These are phyloP conservation scores for Ensete ventricosum DNA, from an alignment of 176 grass and related monocot genomes.

Conservation along the genomic window DNA sequence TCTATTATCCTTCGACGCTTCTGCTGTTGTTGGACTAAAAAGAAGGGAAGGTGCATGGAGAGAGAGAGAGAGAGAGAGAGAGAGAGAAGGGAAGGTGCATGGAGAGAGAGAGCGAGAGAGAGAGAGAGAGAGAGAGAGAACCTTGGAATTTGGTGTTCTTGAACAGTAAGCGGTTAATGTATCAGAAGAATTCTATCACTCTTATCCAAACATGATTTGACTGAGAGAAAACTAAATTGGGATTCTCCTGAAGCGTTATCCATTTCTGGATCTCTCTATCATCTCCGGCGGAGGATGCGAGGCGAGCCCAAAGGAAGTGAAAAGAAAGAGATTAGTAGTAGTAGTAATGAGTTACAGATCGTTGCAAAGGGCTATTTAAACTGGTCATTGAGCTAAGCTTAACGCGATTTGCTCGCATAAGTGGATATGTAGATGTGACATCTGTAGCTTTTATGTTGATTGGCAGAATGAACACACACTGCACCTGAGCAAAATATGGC, in stretches of 20 bases:
- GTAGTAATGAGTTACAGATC: background rate
- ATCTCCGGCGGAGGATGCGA: background rate
- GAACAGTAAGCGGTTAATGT: too few species aligned
- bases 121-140: too few species aligned
- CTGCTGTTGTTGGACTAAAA: background rate
- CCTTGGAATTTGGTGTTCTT: too few species aligned
- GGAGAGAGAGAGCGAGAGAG: too few species aligned
- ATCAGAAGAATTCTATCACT: too few species aligned
- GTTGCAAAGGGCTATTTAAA: background rate
- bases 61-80: too few species aligned
- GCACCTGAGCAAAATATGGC: too few species aligned
- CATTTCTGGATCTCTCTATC: background rate
- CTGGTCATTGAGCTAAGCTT: background rate
- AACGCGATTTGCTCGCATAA: background rate
- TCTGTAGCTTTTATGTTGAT: background rate
- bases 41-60: too few species aligned
- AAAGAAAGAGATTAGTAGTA: background rate
- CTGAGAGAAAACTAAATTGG: background rate
- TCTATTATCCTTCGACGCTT: background rate
- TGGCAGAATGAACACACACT: too few species aligned
- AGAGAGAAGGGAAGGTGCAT: too few species aligned
- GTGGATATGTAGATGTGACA: background rate
- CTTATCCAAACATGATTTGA: background rate
- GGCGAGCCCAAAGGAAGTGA: background rate
- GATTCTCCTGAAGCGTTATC: background rate